Evolutionary conservation across 140 eudicot species (phyloP).

Genomic region (Stevia rebaudiana): DNA sequence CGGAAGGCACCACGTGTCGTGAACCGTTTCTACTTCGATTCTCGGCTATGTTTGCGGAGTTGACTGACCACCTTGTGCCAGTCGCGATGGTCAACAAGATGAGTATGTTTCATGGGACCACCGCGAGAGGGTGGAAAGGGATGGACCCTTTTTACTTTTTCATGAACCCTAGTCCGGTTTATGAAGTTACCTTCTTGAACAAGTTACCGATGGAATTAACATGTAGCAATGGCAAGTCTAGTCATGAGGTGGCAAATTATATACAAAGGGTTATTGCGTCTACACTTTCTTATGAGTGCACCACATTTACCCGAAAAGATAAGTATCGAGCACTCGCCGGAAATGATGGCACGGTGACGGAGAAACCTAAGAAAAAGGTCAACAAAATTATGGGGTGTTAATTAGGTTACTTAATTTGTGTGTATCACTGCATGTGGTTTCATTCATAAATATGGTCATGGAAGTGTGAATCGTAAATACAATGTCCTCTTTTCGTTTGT

Average conservation of each 20-base stretch:
- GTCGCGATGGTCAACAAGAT: constrained; percentile 52
- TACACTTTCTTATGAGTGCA: constrained; percentile 51
- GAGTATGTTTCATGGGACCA: constrained; percentile 70
- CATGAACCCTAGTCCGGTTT: constrained; percentile 61
- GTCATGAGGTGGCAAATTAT: constrained; percentile 60
- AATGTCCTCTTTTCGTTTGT: neutral
- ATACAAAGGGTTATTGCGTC: constrained; percentile 52
- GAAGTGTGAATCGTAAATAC: neutral
- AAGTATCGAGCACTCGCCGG: constrained; percentile 65
- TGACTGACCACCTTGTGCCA: constrained; percentile 50
- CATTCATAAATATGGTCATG: neutral
- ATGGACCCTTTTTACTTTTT: constrained; percentile 62
- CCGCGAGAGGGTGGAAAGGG: constrained; percentile 61
- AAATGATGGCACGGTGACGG: constrained; percentile 49
- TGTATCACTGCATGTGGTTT: neutral
- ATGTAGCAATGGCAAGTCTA: constrained; percentile 40
- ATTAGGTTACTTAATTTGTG: neutral
- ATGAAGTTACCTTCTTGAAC: constrained; percentile 49
- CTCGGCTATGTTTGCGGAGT: constrained; percentile 53
- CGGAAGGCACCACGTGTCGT: constrained; percentile 64
- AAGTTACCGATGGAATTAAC: constrained; percentile 41
- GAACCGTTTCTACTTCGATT: constrained; percentile 57
- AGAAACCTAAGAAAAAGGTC: constrained; percentile 23
- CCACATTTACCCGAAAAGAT: constrained; percentile 41
- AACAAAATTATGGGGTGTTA: constrained; percentile 24